Evolutionary conservation across 768 basidiomycete species (phyloP).

Genomic region (Tricholomella constricta): DNA sequence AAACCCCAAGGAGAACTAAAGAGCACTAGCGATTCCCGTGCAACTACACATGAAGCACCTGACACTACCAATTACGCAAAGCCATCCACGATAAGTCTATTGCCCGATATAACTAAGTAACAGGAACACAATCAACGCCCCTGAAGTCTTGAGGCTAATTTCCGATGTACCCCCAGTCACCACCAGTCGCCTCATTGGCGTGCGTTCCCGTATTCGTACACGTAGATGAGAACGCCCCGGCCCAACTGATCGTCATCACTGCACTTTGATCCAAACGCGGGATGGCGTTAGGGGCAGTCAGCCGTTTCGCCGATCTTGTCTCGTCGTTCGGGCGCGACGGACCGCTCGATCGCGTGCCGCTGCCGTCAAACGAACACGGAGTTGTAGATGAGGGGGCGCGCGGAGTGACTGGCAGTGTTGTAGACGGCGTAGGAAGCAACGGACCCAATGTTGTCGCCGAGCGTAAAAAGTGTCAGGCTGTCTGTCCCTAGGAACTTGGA

Average conservation of each 20-base stretch:
- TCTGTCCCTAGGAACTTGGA: too few species aligned
- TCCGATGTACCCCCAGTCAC: constrained; percentile 6
- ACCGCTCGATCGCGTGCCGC: background rate
- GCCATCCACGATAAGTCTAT: too few species aligned
- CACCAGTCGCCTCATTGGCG: background rate
- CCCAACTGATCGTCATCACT: background rate
- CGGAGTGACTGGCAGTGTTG: background rate
- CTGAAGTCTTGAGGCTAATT: background rate
- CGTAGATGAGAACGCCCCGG: background rate
- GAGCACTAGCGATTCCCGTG: too few species aligned
- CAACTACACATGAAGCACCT: too few species aligned
- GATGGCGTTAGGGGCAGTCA: constrained; percentile 10
- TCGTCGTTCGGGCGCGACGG: background rate
- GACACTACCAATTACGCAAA: too few species aligned
- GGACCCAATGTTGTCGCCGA: background rate
- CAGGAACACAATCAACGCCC: constrained; percentile 1
- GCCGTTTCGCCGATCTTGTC: background rate
- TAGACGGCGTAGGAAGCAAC: background rate
- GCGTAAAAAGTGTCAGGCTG: background rate
- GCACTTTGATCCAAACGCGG: background rate
- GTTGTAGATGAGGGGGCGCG: background rate
- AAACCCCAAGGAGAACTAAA: too few species aligned
- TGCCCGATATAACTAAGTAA: background rate
- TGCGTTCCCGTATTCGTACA: background rate
- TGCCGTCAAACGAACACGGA: background rate